A percentile compares a stretch with the other conserved stretches of the same genome.
Evolutionary conservation across 202 grass and related monocot species (phyloP).

Genomic region (Panicum hallii): DNA sequence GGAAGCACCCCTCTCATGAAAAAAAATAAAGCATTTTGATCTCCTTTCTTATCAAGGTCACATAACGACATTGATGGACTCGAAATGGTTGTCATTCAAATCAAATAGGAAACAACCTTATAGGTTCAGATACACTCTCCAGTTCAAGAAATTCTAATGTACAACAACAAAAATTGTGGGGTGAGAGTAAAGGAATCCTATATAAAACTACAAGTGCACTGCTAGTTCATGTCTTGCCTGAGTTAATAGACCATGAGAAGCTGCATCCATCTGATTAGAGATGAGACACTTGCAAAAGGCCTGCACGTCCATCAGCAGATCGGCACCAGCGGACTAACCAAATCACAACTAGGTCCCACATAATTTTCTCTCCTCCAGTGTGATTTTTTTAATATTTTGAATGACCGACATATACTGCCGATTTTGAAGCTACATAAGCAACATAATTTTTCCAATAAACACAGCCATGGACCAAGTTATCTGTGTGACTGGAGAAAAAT

Average conservation of each 20-base stretch:
- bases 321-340: background rate
- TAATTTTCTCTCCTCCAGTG: conserved; percentile 23
- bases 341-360: background rate
- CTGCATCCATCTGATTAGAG: background rate
- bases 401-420: background rate
- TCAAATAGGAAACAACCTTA: conserved; percentile 12
- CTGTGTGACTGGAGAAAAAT: background rate
- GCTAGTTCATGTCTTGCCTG: background rate
- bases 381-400: conserved; percentile 10
- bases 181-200: background rate
- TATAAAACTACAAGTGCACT: background rate
- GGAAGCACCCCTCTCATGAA: background rate
- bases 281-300: conserved; percentile 5
- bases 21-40: background rate
- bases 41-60: background rate
- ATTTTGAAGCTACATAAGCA: background rate
- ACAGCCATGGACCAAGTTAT: background rate
- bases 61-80: background rate
- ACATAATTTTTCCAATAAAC: background rate
- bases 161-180: conserved; percentile 20
- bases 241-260: conserved; percentile 9
- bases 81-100: conserved; percentile 31
- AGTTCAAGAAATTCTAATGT: conserved; percentile 35
- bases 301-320: background rate
- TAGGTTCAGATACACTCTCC: conserved; percentile 10